Base-by-base conservation (phyloP, 2,329 filamentous ascomycete genomes). In the Pestalotiopsis sp. region DNA sequence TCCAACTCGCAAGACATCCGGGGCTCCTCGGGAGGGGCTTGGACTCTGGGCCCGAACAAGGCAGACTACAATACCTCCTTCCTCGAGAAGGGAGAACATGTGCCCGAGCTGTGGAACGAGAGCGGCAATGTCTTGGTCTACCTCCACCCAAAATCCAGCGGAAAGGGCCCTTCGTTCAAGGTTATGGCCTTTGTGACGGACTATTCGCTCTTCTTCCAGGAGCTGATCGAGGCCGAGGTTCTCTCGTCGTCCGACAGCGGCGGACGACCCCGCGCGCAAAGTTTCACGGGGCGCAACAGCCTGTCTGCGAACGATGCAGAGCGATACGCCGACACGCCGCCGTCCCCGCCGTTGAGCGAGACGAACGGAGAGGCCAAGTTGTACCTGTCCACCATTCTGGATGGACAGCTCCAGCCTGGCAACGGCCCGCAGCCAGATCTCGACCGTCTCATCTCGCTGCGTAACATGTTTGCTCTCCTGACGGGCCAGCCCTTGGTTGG, bases 41-140 rank as follows among this genome's bases (percentile, higher is more conserved):
- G 89, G 89, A 81, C 90, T 52, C 79, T 90, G 71, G 84, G 86
- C 7, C 85, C 85, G 65, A 80, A 80, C 58, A 82, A 81, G 23
- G 82, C 82, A 13, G 88, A 91, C 66, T 91, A 91, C 75, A 90
- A 87, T 74, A 80, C 85, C 0, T 75, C 81, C 6, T 83, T 84
- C 39, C 78, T 91, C 66, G 75, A 82, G 25, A 85, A 85, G 58
- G 86, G 84, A 23, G 87, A 91, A 72, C 89, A 86, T 81, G 87
- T 91, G 4, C 88, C 89, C 1, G 90, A 92, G 76, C 78, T 92
- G 23, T 92, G 90, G 90, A 87, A 89, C 71, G 88, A 91, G 67
- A 80, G 78, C 65, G 89, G 87, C 52, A 85, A 85, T 70, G 84
- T 90, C 27, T 81, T 83, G 65, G 83, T 92, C 23, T 89, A 89